Evolutionary conservation across 345 rosid species (phyloP).

Genomic region (Citrus mangshanensis): DNA sequence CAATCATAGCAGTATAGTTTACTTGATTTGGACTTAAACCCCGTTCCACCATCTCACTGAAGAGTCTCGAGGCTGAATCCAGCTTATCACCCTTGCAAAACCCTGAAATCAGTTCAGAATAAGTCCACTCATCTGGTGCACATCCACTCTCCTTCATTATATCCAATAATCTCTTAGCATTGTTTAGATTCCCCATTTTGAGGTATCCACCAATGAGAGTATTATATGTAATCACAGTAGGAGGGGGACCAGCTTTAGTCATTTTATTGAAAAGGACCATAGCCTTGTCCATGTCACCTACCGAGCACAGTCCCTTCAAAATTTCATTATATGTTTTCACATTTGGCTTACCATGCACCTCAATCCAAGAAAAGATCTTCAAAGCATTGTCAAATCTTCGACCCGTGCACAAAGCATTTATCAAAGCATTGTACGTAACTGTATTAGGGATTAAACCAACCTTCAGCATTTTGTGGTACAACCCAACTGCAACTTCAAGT

Average conservation of each 20-base stretch:
- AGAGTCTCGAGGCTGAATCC: slow-evolving; percentile 37
- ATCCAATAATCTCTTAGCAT: slow-evolving; percentile 46
- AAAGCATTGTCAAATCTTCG: slow-evolving; percentile 37
- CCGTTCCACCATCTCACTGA: slow-evolving; percentile 39
- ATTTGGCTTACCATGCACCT: slow-evolving; percentile 30
- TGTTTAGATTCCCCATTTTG: slow-evolving; percentile 33
- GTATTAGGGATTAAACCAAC: slow-evolving; percentile 45
- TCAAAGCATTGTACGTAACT: slow-evolving; percentile 54
- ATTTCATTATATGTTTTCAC: slow-evolving; percentile 46
- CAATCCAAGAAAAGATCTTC: slow-evolving; percentile 49
- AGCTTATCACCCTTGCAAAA: slow-evolving; percentile 48
- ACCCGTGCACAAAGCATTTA: slow-evolving; percentile 38
- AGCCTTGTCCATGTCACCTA: slow-evolving; percentile 46
- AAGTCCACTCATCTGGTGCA: slow-evolving; percentile 56
- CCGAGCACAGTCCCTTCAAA: slow-evolving; percentile 36
- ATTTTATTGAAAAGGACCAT: slow-evolving; percentile 46
- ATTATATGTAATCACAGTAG: slow-evolving; percentile 49
- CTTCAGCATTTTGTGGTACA: slow-evolving; percentile 56
- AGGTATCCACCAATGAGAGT: slow-evolving; percentile 45
- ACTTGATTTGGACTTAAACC: slow-evolving; percentile 50
- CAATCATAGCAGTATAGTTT: slow-evolving; percentile 56
- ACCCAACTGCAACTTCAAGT: slow-evolving; percentile 52
- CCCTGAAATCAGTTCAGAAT: slow-evolving; percentile 58
- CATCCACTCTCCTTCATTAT: slow-evolving; percentile 45
- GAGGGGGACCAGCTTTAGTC: slow-evolving; percentile 47